A percentile compares a stretch with the other conserved stretches of the same genome.
phyloP scores from a whole-genome alignment of 495 filamentous ascomycete genomes.

The Daldinia loculata region DNA sequence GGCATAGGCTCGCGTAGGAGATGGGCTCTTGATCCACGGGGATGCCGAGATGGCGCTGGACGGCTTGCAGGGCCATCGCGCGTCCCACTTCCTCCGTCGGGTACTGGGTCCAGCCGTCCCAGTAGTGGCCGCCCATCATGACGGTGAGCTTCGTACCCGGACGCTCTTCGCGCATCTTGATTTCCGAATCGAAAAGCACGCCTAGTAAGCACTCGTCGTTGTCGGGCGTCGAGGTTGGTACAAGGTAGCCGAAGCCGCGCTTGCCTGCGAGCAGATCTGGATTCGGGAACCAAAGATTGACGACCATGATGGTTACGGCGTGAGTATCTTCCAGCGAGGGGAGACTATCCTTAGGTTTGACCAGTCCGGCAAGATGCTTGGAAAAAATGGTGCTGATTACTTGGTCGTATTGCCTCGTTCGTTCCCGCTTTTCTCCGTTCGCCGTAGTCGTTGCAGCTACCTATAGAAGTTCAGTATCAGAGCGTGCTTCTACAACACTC shows the following conservation, averaged over 20 bases:
- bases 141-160: slow-evolving; percentile 88
- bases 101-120: slow-evolving; percentile 66
- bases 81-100: slow-evolving; percentile 71
- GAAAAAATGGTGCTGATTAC: slow-evolving; percentile 76
- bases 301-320: slow-evolving; percentile 84
- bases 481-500: background rate
- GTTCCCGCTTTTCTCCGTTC: slow-evolving; percentile 1
- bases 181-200: slow-evolving; percentile 88
- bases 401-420: slow-evolving; percentile 59
- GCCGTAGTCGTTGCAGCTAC: slow-evolving; percentile 44
- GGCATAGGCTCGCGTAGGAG: slow-evolving; percentile 69
- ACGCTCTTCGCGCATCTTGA: slow-evolving; percentile 46
- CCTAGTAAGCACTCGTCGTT: slow-evolving; percentile 89
- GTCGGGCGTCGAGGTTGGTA: slow-evolving; percentile 74
- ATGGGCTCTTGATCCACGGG: slow-evolving; percentile 57
- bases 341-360: slow-evolving; percentile 51
- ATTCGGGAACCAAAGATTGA: slow-evolving; percentile 84
- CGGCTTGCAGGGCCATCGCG: slow-evolving; percentile 70
- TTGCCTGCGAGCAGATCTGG: slow-evolving; percentile 66
- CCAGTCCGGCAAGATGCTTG: slow-evolving; percentile 54
- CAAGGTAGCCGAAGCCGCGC: slow-evolving; percentile 88
- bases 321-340: slow-evolving; percentile 63
- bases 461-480: slow-evolving; percentile 35
- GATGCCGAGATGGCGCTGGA: slow-evolving; percentile 79
- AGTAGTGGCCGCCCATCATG: slow-evolving; percentile 95